A percentile compares a stretch with the other conserved stretches of the same genome.
Evolutionary conservation across 495 filamentous ascomycete genomes (phyloP).

Genomic region (Clavariopsis aquatica): DNA sequence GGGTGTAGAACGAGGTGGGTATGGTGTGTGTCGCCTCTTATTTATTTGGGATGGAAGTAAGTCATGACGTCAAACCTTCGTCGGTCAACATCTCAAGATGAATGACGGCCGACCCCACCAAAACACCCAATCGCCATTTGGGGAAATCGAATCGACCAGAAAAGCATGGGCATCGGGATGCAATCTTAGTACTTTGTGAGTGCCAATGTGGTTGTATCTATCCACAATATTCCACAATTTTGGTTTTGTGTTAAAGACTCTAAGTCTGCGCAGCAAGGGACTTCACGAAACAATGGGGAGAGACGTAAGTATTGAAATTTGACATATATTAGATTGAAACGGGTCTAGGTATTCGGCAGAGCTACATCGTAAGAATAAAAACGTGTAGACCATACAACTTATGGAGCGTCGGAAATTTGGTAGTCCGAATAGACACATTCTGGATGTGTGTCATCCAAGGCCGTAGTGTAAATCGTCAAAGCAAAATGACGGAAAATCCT

Average conservation of each 20-base stretch:
- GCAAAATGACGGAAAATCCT: slow-evolving; percentile 15
- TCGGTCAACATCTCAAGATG: neutral
- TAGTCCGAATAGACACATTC: too few species aligned
- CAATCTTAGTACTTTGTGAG: too few species aligned
- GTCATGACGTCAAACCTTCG: slow-evolving; percentile 21
- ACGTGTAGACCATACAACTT: neutral
- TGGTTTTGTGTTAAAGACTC: neutral
- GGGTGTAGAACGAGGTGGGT: neutral
- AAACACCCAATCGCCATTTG: neutral
- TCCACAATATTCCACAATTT: neutral
- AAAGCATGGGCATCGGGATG: too few species aligned
- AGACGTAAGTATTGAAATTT: neutral
- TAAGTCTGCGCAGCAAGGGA: too few species aligned
- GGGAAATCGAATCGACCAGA: slow-evolving; percentile 13
- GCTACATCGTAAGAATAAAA: slow-evolving; percentile 2
- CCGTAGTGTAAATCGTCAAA: neutral
- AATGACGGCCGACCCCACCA: slow-evolving; percentile 7
- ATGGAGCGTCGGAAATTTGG: neutral
- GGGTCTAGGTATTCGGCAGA: neutral
- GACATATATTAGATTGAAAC: neutral
- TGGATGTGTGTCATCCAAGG: neutral
- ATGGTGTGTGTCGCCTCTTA: neutral
- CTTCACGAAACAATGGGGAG: neutral
- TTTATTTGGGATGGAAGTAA: neutral
- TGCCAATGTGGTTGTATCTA: neutral